A percentile compares a stretch with the other conserved stretches of the same genome.
phyloP scores from a whole-genome alignment of 345 rosid species.

The Pseudoturritis turrita region DNA sequence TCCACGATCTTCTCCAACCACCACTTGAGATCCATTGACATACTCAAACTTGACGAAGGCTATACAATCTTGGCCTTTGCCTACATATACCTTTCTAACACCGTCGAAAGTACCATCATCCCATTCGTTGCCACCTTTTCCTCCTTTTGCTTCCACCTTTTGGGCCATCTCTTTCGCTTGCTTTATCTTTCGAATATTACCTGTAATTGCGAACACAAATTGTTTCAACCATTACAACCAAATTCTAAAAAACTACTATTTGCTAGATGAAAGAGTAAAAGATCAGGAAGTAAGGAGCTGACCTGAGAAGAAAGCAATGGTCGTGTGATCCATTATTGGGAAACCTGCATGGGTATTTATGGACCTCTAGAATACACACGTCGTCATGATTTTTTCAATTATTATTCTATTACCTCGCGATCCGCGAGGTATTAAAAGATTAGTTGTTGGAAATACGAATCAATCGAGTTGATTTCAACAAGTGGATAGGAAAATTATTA shows the following conservation, averaged over 20 bases:
- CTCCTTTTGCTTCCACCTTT: constrained; percentile 10
- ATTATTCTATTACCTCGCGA: not conserved
- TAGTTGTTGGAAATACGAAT: no score
- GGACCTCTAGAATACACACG: not conserved
- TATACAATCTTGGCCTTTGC: constrained; percentile 6
- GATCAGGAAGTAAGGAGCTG: not conserved
- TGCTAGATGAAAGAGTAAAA: not conserved
- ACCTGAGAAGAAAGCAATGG: not conserved
- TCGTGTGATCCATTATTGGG: not conserved
- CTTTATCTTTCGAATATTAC: not conserved
- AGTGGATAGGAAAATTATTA: no score
- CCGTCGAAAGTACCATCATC: constrained; percentile 16
- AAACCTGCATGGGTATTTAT: constrained; percentile 6
- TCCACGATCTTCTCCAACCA: constrained; percentile 19
- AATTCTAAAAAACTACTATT: not conserved
- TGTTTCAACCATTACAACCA: not conserved
- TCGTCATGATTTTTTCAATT: no score
- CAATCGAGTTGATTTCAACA: no score
- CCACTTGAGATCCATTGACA: not conserved
- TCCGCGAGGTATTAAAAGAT: not conserved
- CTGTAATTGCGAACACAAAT: not conserved
- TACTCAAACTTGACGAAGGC: constrained; percentile 24
- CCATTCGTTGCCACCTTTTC: constrained; percentile 9
- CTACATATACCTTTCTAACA: constrained; percentile 13
- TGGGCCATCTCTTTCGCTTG: constrained; percentile 5